phyloP scores from a whole-genome alignment of 345 rosid genomes.

The Euphorbia tirucalli region DNA sequence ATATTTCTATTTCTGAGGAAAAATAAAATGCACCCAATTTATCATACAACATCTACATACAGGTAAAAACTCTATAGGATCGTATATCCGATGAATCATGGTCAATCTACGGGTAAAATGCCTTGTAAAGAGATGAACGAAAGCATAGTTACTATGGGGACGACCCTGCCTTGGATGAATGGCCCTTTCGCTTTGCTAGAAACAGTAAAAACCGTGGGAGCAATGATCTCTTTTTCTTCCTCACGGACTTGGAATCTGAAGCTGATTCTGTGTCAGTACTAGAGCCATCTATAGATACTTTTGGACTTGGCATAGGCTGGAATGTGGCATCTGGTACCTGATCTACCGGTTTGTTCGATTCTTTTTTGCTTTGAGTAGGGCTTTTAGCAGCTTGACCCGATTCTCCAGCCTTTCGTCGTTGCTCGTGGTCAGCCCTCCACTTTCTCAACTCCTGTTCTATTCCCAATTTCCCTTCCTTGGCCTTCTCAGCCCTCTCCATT shows the following conservation, averaged over 20 bases:
- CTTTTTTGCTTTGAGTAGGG: conserved; percentile 37
- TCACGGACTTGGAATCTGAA: conserved; percentile 36
- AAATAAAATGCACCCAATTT: conserved; percentile 19
- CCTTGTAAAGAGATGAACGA: too few species aligned
- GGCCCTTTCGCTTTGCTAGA: conserved; percentile 53
- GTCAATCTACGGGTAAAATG: conserved; percentile 4
- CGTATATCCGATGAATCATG: conserved; percentile 11
- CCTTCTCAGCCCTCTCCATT: conserved; percentile 76
- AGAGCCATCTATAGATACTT: conserved; percentile 22
- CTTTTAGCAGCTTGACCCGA: conserved; percentile 26
- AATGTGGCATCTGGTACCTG: conserved; percentile 15
- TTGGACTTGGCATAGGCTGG: conserved; percentile 28
- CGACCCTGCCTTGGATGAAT: conserved; percentile 40
- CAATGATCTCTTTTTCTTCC: conserved; percentile 72
- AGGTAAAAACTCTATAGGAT: conserved; percentile 9
- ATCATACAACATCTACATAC: conserved; percentile 42
- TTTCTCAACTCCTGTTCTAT: conserved; percentile 82
- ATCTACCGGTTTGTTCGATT: conserved; percentile 24
- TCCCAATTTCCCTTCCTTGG: conserved; percentile 80
- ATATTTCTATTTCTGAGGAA: conserved; percentile 1
- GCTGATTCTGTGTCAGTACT: conserved; percentile 31
- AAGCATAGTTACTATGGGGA: too few species aligned
- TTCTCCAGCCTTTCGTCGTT: conserved; percentile 52
- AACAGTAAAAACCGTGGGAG: conserved; percentile 78
- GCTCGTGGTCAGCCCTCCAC: conserved; percentile 85